Base-by-base conservation (phyloP, 2,329 filamentous ascomycete species). In the Cercospora zeina region DNA sequence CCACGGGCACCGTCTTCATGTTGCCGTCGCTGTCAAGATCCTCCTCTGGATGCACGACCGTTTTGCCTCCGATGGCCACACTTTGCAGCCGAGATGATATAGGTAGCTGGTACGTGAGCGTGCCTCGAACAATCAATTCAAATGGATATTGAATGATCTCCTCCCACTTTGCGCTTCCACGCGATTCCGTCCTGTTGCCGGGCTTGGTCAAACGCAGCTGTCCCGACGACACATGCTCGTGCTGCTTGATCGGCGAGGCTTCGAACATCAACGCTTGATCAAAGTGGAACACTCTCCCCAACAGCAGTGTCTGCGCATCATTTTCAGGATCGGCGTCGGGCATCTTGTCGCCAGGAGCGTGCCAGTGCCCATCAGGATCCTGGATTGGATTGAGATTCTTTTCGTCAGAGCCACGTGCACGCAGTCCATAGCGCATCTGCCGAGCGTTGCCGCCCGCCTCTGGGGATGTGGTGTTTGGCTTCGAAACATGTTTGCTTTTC, bases 261-360 rank as follows among this genome's bases (percentile, higher is more conserved):
- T 96, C 93, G 70, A 97, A 97, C 4, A 85, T 88, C 36, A 99
- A 80, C 0, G 92, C 88, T 58, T 91, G 96, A 74, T 97, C 91
- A 70, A 97, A 95, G 65, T 87, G 84, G 64, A 88, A 87, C 37
- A 97, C 91, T 36, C 89, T 90, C 31, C 95, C 95, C n/a, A 99
- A 86, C 34, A 96, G 83, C 85, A 97, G 92, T 61, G 93, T 96
- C 51, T 91, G 90, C 7, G 89, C 76, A 64, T 86, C 84, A 16
- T 79, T 78, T 59, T 88, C 85, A 2, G 80, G 77, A 66, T 89
- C 67, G 31, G 59, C 58, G n/a, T 54, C 50, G 7, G 86, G 84
- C n/a, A 85, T 81, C n/a, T 63, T 58, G 30, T 68, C 67, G 62
- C 67, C 68, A 30, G 67, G 69, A 31, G 63, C 54, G 56, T 68